phyloP scores from a whole-genome alignment of 2,329 filamentous ascomycete species.

The Sporothrix protearum region DNA sequence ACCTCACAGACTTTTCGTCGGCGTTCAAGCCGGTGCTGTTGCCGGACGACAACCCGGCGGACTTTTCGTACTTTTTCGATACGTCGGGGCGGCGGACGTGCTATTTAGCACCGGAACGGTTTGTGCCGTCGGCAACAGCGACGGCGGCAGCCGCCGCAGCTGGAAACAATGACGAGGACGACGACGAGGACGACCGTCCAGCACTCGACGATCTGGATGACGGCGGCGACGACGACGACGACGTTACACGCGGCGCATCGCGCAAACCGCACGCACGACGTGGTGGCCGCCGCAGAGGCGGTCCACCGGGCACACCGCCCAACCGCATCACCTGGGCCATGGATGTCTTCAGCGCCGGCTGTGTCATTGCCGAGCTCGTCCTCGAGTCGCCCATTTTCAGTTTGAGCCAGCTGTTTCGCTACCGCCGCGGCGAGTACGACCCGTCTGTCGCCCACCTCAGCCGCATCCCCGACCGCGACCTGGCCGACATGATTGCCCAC shows the following conservation, averaged over 20 bases:
- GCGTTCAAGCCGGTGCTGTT: conserved; percentile 91
- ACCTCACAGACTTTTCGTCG: conserved; percentile 94
- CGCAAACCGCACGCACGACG: not conserved
- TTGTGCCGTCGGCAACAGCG: conserved; percentile 67
- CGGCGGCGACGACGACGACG: conserved; percentile 5
- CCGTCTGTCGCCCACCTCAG: conserved; percentile 74
- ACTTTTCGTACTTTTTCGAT: conserved; percentile 98
- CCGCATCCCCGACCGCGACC: conserved; percentile 81
- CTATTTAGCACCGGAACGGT: conserved; percentile 91
- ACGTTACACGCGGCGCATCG: not conserved
- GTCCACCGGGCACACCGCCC: conserved; percentile 15
- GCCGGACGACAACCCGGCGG: conserved; percentile 92
- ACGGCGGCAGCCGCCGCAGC: conserved; percentile 10
- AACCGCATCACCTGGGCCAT: conserved; percentile 73
- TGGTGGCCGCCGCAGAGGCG: not conserved
- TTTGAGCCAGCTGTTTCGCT: conserved; percentile 93
- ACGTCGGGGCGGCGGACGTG: conserved; percentile 87
- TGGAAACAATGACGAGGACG: conserved; percentile 30
- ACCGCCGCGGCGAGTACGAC: conserved; percentile 87
- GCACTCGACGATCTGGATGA: conserved; percentile 7
- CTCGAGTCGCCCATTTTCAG: conserved; percentile 95
- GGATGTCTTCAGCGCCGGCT: conserved; percentile 97
- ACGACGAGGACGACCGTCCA: conserved; percentile 55
- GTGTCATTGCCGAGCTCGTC: conserved; percentile 94
- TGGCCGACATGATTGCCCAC: conserved; percentile 84